These are phyloP conservation scores for Ilyonectria destructans DNA, from an alignment of 2,329 filamentous ascomycete species.

Conservation along the genomic window DNA sequence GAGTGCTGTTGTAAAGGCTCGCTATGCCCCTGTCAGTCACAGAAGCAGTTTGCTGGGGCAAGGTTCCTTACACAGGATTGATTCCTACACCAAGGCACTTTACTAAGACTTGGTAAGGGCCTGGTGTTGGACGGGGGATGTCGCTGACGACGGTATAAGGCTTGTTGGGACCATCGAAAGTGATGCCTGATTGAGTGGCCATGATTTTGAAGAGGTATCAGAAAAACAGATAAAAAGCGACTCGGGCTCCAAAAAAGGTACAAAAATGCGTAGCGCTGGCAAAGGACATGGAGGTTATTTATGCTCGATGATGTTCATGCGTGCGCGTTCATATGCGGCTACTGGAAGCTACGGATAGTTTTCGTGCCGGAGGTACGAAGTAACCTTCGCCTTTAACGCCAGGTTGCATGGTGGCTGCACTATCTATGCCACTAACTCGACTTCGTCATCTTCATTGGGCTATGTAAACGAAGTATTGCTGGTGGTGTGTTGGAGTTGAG, in stretches of 20 bases:
- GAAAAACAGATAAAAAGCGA: neutral
- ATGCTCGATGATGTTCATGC: neutral
- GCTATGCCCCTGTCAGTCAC: slow-evolving; percentile 29
- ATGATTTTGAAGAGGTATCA: slow-evolving; percentile 15
- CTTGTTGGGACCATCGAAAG: slow-evolving; percentile 35
- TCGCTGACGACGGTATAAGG: slow-evolving; percentile 44
- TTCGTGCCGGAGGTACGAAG: neutral
- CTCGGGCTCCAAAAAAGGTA: neutral
- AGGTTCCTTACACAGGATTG: slow-evolving; percentile 54
- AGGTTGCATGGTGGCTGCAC: slow-evolving; percentile 4
- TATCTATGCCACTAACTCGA: neutral
- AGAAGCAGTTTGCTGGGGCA: fast-evolving
- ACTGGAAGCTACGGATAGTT: neutral
- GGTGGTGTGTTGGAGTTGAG: neutral
- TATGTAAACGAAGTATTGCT: neutral
- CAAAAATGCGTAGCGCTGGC: neutral
- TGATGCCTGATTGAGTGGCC: slow-evolving; percentile 41
- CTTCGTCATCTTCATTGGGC: neutral
- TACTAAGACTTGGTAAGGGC: slow-evolving; percentile 54
- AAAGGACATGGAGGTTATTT: neutral
- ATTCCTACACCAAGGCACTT: slow-evolving; percentile 56
- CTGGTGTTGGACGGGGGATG: slow-evolving; percentile 49
- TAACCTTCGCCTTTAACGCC: neutral
- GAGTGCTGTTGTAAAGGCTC: slow-evolving; percentile 55
- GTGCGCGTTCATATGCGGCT: neutral